Evolutionary conservation across 257 asterid genomes (phyloP), one percentile per base, ranked within the genome.

Genomic region (Solanum phureja): DNA sequence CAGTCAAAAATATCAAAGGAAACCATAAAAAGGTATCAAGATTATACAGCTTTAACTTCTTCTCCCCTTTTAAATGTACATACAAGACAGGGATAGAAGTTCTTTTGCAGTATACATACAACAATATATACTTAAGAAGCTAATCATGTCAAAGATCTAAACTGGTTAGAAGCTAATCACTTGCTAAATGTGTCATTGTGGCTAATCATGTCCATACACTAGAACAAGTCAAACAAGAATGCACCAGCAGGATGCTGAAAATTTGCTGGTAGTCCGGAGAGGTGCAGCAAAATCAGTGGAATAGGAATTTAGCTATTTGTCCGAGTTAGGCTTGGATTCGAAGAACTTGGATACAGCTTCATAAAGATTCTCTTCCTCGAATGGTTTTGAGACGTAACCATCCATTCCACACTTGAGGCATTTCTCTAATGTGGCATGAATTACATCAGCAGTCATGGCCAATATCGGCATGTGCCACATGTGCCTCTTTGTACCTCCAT

Each of bases 361-460:
- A 87, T 96, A 95, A 6, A 96, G 95, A 72, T 92, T 92, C 89
- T 93, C 93, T 91, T 96, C 99, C 86, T 95, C 96, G 75, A 96
- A 96, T 11, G 99, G 99, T 40, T 96, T 96, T 6, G 99, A 91
- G 11, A 96, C 98, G 12, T 96, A 95, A 12, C 98, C 98, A 87
- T 96, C 99, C 98, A 96, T 96, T 38, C 98, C 99, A 31, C 91
- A 89, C 83, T 89, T 19, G 89, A 96, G 87, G 84, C 99, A 96
- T 87, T 94, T 89, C 88, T 96, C 99, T 31, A 92, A 83, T 0
- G 98, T 96, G 3, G 98, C 98, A 29, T 94, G 95, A 87, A 95
- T 95, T 4, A 96, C 99, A 86, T 96, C 98, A 1, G 99, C 98
- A 16, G 99, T 96, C 98, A 96, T 96, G 33, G 99, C 98, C 85